phyloP scores from a whole-genome alignment of 169 alveolate genomes.

The Theileria equi region DNA sequence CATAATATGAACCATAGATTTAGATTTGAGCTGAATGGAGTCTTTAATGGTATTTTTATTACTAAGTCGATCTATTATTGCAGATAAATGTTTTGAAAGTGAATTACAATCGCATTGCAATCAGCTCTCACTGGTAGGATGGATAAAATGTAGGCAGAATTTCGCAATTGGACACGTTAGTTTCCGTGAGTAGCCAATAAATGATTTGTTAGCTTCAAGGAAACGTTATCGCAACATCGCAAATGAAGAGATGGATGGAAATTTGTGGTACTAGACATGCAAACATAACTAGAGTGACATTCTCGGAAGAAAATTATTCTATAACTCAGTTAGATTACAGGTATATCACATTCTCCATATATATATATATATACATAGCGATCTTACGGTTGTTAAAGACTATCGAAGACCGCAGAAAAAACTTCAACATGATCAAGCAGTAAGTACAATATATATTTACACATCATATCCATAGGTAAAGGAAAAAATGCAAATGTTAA shows the following conservation, averaged over 20 bases:
- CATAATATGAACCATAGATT: constrained; percentile 66
- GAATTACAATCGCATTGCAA: constrained; percentile 62
- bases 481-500: constrained; percentile 12
- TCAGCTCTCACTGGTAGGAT: constrained; percentile 62
- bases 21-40: constrained; percentile 54
- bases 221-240: constrained; percentile 61
- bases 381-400: constrained; percentile 59
- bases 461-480: constrained; percentile 1
- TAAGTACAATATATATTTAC: too few species aligned
- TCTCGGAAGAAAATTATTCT: constrained; percentile 60
- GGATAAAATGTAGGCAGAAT: constrained; percentile 61
- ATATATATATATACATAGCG: constrained; percentile 6
- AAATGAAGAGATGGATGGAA: constrained; percentile 69
- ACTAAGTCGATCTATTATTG: neutral
- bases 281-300: constrained; percentile 13
- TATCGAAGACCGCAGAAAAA: constrained; percentile 62
- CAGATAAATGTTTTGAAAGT: constrained; percentile 57
- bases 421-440: constrained; percentile 57
- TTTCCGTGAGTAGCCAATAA: neutral
- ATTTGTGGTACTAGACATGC: constrained; percentile 43
- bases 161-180: constrained; percentile 66
- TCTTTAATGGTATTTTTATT: constrained; percentile 34
- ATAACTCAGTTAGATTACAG: constrained; percentile 59
- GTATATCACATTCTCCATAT: neutral
- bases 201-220: constrained; percentile 47